phyloP scores from a whole-genome alignment of 257 asterid genomes.

The Solanum ahanhuiri region DNA sequence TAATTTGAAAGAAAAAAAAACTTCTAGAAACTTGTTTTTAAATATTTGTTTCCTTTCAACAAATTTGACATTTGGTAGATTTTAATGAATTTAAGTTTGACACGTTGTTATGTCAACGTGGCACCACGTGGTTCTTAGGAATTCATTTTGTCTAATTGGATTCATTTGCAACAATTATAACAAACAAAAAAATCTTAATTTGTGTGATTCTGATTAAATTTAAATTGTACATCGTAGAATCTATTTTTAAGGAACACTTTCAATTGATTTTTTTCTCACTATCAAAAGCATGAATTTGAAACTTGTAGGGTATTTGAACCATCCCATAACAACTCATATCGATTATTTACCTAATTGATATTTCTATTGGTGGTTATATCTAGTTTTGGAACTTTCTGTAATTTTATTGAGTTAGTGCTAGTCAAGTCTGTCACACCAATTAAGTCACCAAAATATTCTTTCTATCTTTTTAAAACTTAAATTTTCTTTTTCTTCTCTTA shows the following conservation, averaged over 20 bases:
- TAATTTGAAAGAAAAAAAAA: not conserved
- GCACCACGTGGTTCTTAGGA: not conserved
- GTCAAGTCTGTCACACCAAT: not conserved
- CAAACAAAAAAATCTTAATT: not conserved
- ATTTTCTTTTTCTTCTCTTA: not conserved
- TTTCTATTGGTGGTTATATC: not conserved
- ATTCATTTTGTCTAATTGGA: not conserved
- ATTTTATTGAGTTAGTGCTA: not conserved
- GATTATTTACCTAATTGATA: not conserved
- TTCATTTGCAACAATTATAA: not conserved
- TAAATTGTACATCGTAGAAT: not conserved
- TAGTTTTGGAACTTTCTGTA: not conserved
- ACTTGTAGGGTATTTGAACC: not conserved
- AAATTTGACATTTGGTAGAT: not conserved
- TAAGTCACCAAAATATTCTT: not conserved
- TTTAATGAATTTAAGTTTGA: not conserved
- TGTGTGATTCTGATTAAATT: not conserved
- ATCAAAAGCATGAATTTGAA: accelerated
- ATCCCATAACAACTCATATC: accelerated
- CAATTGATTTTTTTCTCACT: not conserved
- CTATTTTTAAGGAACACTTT: not conserved
- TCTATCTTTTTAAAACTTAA: not conserved
- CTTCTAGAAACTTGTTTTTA: not conserved
- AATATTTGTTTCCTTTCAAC: not conserved
- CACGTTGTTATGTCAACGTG: constrained; percentile 3